phyloP scores from a whole-genome alignment of 164 flowering plant genomes.

The Euptelea pleiosperma region DNA sequence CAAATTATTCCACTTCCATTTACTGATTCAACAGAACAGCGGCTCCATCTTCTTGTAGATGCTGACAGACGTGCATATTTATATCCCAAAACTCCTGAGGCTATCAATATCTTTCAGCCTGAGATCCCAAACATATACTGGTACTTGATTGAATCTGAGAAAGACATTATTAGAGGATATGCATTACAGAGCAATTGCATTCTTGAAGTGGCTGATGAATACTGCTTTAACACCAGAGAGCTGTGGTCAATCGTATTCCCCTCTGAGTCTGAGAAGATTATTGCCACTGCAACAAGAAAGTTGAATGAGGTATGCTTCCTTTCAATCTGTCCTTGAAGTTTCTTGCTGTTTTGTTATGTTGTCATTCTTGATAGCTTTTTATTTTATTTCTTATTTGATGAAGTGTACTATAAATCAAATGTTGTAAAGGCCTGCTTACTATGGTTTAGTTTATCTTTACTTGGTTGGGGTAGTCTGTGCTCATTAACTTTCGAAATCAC shows the following conservation, averaged over 20 bases:
- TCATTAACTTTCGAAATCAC: no score
- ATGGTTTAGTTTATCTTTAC: no score
- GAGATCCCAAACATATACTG: slow-evolving; percentile 77
- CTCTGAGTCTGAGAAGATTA: slow-evolving; percentile 83
- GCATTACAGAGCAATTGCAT: slow-evolving; percentile 43
- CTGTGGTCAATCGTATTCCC: slow-evolving; percentile 92
- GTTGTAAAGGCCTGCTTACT: background rate
- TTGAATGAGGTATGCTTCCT: slow-evolving; percentile 64
- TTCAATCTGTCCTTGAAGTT: slow-evolving; percentile 4
- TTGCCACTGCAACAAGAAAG: slow-evolving; percentile 63
- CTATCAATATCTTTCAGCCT: slow-evolving; percentile 46
- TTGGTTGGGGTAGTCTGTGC: no score
- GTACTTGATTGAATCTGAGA: slow-evolving; percentile 73
- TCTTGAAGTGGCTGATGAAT: slow-evolving; percentile 51
- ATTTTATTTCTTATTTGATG: background rate
- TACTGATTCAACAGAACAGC: slow-evolving; percentile 84
- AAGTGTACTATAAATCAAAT: background rate
- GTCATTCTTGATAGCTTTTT: no score
- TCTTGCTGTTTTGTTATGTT: background rate
- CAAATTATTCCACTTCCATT: slow-evolving; percentile 77
- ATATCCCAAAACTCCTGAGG: slow-evolving; percentile 74
- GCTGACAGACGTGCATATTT: slow-evolving; percentile 48
- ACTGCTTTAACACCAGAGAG: slow-evolving; percentile 67
- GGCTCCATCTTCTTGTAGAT: slow-evolving; percentile 81
- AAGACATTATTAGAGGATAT: slow-evolving; percentile 71